Evolutionary conservation across 148 eudicot genomes (phyloP).

Genomic region (Arctostaphylos glauca): DNA sequence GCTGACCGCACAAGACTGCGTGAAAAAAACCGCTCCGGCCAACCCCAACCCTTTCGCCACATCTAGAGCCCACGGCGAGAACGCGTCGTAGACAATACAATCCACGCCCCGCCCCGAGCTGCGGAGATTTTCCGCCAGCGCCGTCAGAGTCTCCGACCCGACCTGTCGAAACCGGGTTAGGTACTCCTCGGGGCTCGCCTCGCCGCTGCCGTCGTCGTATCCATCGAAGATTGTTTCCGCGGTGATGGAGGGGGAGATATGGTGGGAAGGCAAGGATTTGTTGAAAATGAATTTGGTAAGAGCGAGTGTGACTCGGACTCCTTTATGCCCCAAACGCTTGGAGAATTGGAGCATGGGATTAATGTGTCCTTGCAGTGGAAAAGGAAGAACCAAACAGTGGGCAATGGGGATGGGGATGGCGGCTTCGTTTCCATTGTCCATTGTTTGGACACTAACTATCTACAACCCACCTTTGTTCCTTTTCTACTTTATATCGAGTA

Average conservation of each 20-base stretch:
- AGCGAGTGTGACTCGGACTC: constrained; percentile 38
- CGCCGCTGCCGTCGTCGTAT: constrained; percentile 30
- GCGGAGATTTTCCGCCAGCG: constrained; percentile 23
- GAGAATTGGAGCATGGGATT: constrained; percentile 58
- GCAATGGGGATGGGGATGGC: constrained; percentile 3
- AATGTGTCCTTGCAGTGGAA: constrained; percentile 60
- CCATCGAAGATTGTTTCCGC: constrained; percentile 41
- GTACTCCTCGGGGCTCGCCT: constrained; percentile 23
- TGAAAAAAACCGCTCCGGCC: constrained; percentile 39
- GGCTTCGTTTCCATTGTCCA: constrained; percentile 19
- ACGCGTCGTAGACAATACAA: constrained; percentile 40
- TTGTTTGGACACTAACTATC: neutral
- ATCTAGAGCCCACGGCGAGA: constrained; percentile 47
- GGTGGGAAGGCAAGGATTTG: constrained; percentile 14
- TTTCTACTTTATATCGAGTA: neutral
- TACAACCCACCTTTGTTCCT: no score
- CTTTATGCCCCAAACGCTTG: constrained; percentile 40
- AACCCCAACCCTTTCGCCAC: constrained; percentile 39
- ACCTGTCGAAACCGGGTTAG: constrained; percentile 18
- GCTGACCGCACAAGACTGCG: constrained; percentile 45
- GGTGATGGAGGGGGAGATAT: constrained; percentile 18
- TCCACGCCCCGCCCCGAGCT: constrained; percentile 31
- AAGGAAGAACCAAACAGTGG: constrained; percentile 43
- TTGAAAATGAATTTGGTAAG: constrained; percentile 32
- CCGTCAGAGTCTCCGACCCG: constrained; percentile 28